These are phyloP conservation scores for Blastocystis sp. DNA, from an alignment of 352 stramenopile genomes.

Conservation along the genomic window DNA sequence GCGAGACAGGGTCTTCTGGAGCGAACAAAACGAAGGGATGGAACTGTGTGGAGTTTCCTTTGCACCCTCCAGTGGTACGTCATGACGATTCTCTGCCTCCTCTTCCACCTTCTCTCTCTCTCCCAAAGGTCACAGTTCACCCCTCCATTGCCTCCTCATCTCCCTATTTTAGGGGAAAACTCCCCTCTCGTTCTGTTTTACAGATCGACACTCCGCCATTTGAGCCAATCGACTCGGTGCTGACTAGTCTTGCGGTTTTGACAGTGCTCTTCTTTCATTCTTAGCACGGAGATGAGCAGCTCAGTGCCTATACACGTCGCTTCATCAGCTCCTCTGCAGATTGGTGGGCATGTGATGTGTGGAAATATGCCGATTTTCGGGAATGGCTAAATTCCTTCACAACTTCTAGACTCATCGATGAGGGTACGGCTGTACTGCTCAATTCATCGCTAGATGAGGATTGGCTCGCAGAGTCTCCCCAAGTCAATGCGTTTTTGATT, in stretches of 20 bases:
- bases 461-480: not conserved
- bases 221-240: not conserved
- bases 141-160: not conserved
- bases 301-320: not conserved
- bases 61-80: too few relatives aligned
- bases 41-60: not conserved
- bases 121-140: not conserved
- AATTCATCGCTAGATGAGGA: not conserved
- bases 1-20: not conserved
- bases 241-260: not conserved
- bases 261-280: not conserved
- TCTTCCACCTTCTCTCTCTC: not conserved
- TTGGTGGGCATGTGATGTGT: not conserved
- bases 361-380: not conserved
- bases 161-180: not conserved
- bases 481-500: not conserved
- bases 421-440: not conserved
- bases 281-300: not conserved
- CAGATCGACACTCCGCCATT: not conserved
- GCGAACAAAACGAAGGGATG: not conserved
- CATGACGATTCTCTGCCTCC: not conserved
- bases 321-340: not conserved
- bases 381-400: not conserved
- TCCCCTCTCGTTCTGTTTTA: not conserved
- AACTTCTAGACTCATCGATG: not conserved